phyloP scores from a whole-genome alignment of 2,329 filamentous ascomycete genomes.

The Magnaporthiopsis rhizophila region DNA sequence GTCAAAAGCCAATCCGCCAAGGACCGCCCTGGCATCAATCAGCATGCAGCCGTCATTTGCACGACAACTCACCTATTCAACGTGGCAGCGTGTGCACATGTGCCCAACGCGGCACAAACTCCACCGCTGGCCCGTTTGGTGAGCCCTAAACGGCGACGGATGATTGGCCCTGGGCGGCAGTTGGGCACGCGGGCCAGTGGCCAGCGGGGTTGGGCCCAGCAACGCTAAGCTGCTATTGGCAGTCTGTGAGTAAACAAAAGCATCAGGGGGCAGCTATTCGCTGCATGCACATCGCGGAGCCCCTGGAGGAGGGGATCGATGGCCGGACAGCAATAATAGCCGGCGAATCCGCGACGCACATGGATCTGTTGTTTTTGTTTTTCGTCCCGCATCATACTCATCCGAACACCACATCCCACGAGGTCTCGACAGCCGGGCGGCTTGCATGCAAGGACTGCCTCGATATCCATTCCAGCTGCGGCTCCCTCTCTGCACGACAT shows the following conservation, averaged over 20 bases:
- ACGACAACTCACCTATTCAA: too few species aligned
- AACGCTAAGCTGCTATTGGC: conserved; percentile 30
- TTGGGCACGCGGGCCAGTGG: neutral
- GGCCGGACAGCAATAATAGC: neutral
- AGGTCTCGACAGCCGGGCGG: too few species aligned
- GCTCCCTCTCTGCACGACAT: too few species aligned
- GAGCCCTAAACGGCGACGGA: neutral
- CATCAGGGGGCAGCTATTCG: conserved; percentile 6
- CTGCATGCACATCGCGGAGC: conserved; percentile 8
- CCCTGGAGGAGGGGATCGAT: conserved; percentile 2
- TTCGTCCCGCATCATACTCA: too few species aligned
- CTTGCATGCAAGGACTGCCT: too few species aligned
- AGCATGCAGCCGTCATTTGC: too few species aligned
- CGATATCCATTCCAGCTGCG: neutral
- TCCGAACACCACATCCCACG: too few species aligned
- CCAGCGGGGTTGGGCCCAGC: neutral
- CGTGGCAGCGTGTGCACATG: too few species aligned
- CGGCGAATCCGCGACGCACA: neutral
- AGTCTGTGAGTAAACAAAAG: conserved; percentile 37
- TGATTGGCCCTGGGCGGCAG: conserved; percentile 7
- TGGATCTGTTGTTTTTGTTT: too few species aligned
- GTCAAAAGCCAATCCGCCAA: too few species aligned
- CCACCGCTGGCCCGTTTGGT: neutral
- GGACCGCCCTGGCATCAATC: too few species aligned
- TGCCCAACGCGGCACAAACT: neutral